Evolutionary conservation across 2,329 filamentous ascomycete species (phyloP).

Genomic region (Neofusicoccum ribis): DNA sequence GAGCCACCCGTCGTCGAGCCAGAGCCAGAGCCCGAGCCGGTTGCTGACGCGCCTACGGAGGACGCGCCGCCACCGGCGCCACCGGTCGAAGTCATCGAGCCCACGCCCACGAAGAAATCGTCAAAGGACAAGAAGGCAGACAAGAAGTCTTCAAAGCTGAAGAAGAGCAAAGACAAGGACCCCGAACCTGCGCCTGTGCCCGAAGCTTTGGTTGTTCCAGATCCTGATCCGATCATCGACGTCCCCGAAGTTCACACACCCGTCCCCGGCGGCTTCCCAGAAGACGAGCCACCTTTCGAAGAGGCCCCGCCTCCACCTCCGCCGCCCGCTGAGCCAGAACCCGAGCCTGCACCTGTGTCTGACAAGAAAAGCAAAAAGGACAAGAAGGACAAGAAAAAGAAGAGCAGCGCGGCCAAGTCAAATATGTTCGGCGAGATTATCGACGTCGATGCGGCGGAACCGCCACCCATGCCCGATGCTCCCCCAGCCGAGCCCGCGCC

Average conservation of each 20-base stretch:
- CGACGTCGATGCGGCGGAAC: neutral
- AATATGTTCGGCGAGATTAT: constrained; percentile 24
- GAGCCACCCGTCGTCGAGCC: constrained; percentile 28
- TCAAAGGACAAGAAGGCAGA: constrained; percentile 23
- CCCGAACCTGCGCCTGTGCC: neutral
- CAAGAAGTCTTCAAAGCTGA: constrained; percentile 21
- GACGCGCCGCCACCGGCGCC: constrained; percentile 8
- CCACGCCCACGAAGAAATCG: neutral
- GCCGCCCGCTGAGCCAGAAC: constrained; percentile 22
- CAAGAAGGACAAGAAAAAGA: constrained; percentile 33
- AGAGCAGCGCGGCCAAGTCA: constrained; percentile 35
- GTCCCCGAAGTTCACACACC: constrained; percentile 37
- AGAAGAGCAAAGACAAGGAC: constrained; percentile 19
- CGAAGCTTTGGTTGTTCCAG: neutral
- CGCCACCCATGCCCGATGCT: constrained; percentile 4
- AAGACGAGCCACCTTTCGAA: constrained; percentile 33
- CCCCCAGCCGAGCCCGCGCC: constrained; percentile 28
- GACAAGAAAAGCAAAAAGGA: constrained; percentile 15
- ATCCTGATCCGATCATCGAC: constrained; percentile 18
- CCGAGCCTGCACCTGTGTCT: constrained; percentile 21
- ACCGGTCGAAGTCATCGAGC: constrained; percentile 9
- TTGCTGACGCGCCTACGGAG: constrained; percentile 1
- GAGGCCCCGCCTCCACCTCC: constrained; percentile 20
- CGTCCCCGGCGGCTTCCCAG: constrained; percentile 50
- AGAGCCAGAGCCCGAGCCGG: constrained; percentile 10